Percentiles rank a stretch among this genome's conserved stretches.
These are phyloP conservation scores for Rhodotorula sp. DNA, from an alignment of 1,284 basidiomycete species.

Conservation along the genomic window DNA sequence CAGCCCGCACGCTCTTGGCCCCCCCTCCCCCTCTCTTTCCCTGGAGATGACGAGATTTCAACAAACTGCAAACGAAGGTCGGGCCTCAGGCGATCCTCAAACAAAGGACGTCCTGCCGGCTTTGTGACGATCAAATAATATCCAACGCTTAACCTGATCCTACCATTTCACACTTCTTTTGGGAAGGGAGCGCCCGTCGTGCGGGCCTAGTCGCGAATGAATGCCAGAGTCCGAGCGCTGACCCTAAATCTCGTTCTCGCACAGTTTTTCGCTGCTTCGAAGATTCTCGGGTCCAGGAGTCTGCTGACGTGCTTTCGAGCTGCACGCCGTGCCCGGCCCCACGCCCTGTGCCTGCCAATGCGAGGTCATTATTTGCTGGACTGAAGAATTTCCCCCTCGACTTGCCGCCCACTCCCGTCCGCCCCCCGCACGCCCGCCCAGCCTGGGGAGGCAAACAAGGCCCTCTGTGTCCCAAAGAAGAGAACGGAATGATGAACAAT, in stretches of 20 bases:
- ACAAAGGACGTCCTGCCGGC: neutral
- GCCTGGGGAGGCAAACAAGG: neutral
- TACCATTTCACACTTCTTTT: neutral
- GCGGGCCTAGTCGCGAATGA: too few species aligned
- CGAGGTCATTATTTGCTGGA: too few species aligned
- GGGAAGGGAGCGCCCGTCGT: neutral
- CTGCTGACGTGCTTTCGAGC: neutral
- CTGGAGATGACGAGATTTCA: constrained; percentile 10
- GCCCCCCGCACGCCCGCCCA: neutral
- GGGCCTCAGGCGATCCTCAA: neutral
- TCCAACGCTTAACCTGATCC: constrained; percentile 22
- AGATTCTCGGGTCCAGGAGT: neutral
- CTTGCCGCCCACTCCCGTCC: neutral
- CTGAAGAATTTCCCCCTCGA: neutral
- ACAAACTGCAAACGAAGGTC: constrained; percentile 9
- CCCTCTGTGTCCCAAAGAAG: neutral
- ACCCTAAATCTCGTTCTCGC: neutral
- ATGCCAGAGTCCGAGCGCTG: neutral
- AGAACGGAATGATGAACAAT: constrained; percentile 5
- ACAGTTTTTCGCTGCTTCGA: neutral
- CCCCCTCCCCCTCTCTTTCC: neutral
- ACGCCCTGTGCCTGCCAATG: too few species aligned
- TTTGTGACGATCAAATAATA: constrained; percentile 2
- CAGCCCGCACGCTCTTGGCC: too few species aligned
- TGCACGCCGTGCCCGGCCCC: too few species aligned